Percentiles rank a stretch among this genome's conserved stretches.
Conservation (phyloP, 2,329 filamentous ascomycete species). For the Pseudogymnoascus sp. region DNA sequence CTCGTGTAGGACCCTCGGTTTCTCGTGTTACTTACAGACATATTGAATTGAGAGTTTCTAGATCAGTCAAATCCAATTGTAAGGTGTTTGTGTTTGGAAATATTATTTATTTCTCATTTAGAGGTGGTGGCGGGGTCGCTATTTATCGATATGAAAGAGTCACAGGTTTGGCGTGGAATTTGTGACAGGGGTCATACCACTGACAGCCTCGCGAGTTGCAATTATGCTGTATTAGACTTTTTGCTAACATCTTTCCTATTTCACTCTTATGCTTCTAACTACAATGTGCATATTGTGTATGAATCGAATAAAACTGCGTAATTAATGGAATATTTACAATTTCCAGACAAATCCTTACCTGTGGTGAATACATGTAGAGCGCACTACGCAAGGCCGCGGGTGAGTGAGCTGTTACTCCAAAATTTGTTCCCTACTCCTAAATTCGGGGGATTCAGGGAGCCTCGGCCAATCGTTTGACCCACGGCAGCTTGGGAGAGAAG, state of each 20-base stretch:
- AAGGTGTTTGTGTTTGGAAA: neutral
- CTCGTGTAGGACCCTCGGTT: neutral
- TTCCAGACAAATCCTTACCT: neutral
- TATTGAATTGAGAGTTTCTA: neutral
- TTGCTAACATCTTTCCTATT: neutral
- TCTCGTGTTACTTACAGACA: conserved; percentile 16
- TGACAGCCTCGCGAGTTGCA: neutral
- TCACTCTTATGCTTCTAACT: neutral
- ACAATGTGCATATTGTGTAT: neutral
- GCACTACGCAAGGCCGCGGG: neutral
- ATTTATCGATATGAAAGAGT: conserved; percentile 7
- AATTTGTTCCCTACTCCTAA: neutral
- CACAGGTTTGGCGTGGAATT: neutral
- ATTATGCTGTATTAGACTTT: neutral
- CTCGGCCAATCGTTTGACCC: conserved; percentile 2
- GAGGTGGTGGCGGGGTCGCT: neutral
- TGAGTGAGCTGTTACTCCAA: neutral
- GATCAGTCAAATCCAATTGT: neutral
- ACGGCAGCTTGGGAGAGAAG: neutral
- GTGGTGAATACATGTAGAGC: neutral
- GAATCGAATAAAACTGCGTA: neutral
- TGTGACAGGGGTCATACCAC: neutral
- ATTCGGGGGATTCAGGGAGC: neutral
- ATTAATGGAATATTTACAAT: neutral
- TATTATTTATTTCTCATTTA: conserved; percentile 6